Evolutionary conservation across 2,329 filamentous ascomycete genomes (phyloP).

Genomic region (Keithomyces neogunnii): DNA sequence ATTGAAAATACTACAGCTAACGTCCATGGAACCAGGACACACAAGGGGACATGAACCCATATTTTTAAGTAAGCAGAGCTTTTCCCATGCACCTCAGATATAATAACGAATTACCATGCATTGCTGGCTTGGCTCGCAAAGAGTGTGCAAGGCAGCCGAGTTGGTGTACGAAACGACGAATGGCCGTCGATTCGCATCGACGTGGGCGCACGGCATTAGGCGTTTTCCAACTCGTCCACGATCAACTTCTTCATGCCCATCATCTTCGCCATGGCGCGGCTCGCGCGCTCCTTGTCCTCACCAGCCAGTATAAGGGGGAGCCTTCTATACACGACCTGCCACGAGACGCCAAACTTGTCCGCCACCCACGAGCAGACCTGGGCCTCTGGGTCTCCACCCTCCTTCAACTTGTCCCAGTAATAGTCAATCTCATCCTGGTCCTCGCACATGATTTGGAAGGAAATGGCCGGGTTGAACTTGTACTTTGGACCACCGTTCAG

Average conservation of each 20-base stretch:
- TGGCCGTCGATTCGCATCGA: no score
- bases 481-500: constrained; percentile 35
- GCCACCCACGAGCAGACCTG: constrained; percentile 36
- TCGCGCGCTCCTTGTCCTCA: constrained; percentile 24
- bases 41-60: no score
- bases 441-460: constrained; percentile 34
- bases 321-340: constrained; percentile 35
- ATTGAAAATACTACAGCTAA: no score
- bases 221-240: constrained; percentile 27
- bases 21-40: no score
- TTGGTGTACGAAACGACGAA: no score
- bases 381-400: constrained; percentile 24
- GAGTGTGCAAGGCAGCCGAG: no score
- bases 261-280: constrained; percentile 25
- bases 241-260: constrained; percentile 35
- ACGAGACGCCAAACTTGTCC: constrained; percentile 36
- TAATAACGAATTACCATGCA: no score
- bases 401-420: constrained; percentile 32
- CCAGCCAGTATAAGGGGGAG: constrained; percentile 25
- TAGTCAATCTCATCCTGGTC: constrained; percentile 38
- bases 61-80: no score
- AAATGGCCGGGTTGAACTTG: constrained; percentile 31
- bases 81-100: no score
- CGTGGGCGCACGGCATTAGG: constrained; percentile 5
- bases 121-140: no score